phyloP scores from a whole-genome alignment of 176 grass and related monocot genomes.

The Juncus effusus region DNA sequence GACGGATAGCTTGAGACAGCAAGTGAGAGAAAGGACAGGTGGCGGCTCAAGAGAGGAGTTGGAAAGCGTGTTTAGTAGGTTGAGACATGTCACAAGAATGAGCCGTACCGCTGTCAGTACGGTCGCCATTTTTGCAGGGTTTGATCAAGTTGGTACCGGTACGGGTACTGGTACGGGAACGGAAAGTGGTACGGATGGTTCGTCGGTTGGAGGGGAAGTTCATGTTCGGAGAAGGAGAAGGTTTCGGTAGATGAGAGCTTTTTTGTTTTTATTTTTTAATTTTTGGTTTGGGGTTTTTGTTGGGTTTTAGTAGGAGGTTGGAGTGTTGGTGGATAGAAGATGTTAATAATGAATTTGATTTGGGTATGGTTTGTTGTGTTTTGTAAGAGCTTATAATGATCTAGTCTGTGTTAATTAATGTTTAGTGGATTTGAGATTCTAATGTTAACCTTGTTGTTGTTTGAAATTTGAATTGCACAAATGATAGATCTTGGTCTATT shows the following conservation, averaged over 20 bases:
- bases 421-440: no score
- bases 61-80: constrained; percentile 20
- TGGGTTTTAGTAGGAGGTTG: constrained; percentile 4
- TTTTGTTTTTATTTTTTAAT: not conserved
- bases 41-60: constrained; percentile 10
- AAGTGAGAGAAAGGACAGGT: constrained; percentile 22
- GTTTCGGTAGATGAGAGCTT: constrained; percentile 16
- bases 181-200: not conserved
- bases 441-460: no score
- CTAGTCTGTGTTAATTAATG: no score
- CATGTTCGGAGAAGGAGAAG: constrained; percentile 24
- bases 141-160: not conserved
- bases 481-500: no score
- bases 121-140: not conserved
- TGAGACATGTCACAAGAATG: constrained; percentile 16
- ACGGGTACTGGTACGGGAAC: not conserved
- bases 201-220: not conserved
- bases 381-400: no score
- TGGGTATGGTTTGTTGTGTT: not conserved
- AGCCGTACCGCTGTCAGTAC: constrained; percentile 4
- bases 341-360: not conserved
- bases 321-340: not conserved
- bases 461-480: no score
- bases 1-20: constrained; percentile 49
- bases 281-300: not conserved